Evolutionary conservation across 2,329 filamentous ascomycete genomes (phyloP).

Genomic region (Pyrenophora seminiperda): DNA sequence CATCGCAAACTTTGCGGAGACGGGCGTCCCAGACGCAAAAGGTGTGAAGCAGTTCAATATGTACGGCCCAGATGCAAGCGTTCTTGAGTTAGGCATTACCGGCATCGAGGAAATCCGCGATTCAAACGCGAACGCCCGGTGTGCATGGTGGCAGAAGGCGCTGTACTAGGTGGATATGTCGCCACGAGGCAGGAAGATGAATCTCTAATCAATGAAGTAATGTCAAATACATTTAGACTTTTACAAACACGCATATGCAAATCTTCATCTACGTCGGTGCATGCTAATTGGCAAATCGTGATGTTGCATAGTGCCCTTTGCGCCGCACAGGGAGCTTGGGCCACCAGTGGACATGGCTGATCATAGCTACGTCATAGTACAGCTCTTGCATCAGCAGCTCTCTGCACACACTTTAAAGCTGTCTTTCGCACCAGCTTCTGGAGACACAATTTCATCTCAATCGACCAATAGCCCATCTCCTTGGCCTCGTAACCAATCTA

Average conservation of each 20-base stretch:
- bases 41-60: slow-evolving; percentile 53
- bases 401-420: slow-evolving; percentile 22
- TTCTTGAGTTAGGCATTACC: slow-evolving; percentile 53
- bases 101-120: slow-evolving; percentile 53
- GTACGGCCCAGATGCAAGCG: slow-evolving; percentile 53
- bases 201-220: slow-evolving; percentile 5
- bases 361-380: slow-evolving; percentile 33
- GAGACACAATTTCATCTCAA: slow-evolving; percentile 2
- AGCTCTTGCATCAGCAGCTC: background rate
- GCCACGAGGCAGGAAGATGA: background rate
- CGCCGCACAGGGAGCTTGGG: slow-evolving; percentile 4
- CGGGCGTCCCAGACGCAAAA: slow-evolving; percentile 46
- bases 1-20: slow-evolving; percentile 52
- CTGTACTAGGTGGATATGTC: slow-evolving; percentile 40
- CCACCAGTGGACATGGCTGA: slow-evolving; percentile 13
- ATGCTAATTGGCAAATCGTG: slow-evolving; percentile 9
- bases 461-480: slow-evolving; percentile 4
- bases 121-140: slow-evolving; percentile 55
- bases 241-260: background rate
- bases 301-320: slow-evolving; percentile 3
- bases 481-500: background rate
- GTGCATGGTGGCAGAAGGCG: slow-evolving; percentile 60
- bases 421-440: slow-evolving; percentile 13
- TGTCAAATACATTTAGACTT: background rate
- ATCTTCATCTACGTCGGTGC: background rate